A percentile compares a stretch with the other conserved stretches of the same genome.
These are phyloP conservation scores for Xylaria sp. DNA, from an alignment of 2,329 filamentous ascomycete species.

Conservation along the genomic window DNA sequence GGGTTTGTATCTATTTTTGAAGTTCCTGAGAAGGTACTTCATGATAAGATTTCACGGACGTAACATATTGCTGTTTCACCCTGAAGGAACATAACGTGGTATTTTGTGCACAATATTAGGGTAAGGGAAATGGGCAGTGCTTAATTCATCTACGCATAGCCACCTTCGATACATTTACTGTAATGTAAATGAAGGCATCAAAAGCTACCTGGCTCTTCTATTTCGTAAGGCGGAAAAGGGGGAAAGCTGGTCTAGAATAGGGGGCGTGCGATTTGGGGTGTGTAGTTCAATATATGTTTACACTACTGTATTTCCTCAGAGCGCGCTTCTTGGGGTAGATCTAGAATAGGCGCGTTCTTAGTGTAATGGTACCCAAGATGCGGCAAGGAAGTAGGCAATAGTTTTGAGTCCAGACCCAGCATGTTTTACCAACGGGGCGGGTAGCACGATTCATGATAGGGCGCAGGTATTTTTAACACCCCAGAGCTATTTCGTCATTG, in stretches of 20 bases:
- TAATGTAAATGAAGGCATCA: background rate
- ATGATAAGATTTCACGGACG: slow-evolving; percentile 4
- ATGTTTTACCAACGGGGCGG: slow-evolving; percentile 20
- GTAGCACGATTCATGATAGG: slow-evolving; percentile 23
- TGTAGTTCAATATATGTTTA: background rate
- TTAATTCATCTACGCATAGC: background rate
- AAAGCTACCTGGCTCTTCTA: background rate
- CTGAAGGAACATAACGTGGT: background rate
- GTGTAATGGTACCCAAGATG: slow-evolving; percentile 13
- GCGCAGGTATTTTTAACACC: slow-evolving; percentile 8
- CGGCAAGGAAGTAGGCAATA: slow-evolving; percentile 2
- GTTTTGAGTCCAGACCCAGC: background rate
- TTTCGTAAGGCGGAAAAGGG: background rate
- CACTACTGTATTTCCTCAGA: background rate
- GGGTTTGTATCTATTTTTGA: slow-evolving; percentile 18
- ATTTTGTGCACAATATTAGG: background rate
- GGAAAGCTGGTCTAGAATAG: background rate
- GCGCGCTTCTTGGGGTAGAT: background rate
- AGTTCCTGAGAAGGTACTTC: background rate
- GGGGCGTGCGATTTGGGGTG: slow-evolving; percentile 4
- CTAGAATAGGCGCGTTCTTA: slow-evolving; percentile 6
- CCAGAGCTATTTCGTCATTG: slow-evolving; percentile 9
- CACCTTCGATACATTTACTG: background rate
- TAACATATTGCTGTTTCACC: slow-evolving; percentile 2
- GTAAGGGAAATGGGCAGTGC: background rate